These are phyloP conservation scores for Mycena vitilis DNA, from an alignment of 768 basidiomycete species.

Conservation along the genomic window DNA sequence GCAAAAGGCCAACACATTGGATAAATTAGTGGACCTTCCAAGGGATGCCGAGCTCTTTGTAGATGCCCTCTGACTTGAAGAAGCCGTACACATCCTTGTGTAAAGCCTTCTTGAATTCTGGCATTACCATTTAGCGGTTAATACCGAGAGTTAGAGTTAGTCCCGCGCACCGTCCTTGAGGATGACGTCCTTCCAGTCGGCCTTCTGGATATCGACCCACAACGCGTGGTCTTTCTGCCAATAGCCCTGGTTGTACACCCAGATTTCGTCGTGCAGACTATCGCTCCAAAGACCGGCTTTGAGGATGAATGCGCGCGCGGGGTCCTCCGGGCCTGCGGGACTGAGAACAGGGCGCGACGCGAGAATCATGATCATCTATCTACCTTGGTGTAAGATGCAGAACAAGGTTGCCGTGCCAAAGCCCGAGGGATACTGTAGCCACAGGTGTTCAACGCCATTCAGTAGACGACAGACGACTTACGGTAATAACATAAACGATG, in stretches of 20 bases:
- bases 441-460: neutral
- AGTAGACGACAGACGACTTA: conserved; percentile 42
- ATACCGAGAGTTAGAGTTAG: neutral
- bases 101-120: conserved; percentile 70
- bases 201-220: conserved; percentile 72
- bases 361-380: neutral
- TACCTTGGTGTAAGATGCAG: conserved; percentile 73
- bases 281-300: conserved; percentile 63
- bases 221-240: conserved; percentile 75
- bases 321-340: conserved; percentile 58
- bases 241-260: conserved; percentile 78
- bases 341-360: neutral
- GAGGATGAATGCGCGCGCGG: conserved; percentile 62
- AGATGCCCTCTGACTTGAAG: conserved; percentile 78
- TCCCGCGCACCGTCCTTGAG: conserved; percentile 57
- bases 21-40: conserved; percentile 71
- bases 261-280: conserved; percentile 74
- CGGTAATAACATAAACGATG: conserved; percentile 63
- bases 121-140: neutral
- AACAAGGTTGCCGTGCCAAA: conserved; percentile 46
- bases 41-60: conserved; percentile 80
- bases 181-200: conserved; percentile 81
- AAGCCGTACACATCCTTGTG: conserved; percentile 85
- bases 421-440: conserved; percentile 46
- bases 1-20: neutral